Evolutionary conservation across 2,329 filamentous ascomycete species (phyloP), one percentile per base, ranked within the genome.

Genomic region (Bertia moriformis): DNA sequence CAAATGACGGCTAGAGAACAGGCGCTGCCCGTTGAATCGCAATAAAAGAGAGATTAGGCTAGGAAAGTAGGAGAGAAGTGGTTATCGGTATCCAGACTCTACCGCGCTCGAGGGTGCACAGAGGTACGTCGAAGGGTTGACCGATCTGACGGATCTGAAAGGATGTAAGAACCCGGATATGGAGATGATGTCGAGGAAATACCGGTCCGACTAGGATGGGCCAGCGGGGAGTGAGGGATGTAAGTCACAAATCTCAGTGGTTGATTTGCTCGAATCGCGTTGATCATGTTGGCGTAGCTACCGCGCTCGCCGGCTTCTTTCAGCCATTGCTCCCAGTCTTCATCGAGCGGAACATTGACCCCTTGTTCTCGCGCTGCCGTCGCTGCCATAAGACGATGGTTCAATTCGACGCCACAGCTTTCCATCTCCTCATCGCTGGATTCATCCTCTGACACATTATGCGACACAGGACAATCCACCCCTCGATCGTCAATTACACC

Each of bases 241-340:
- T 35, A 7, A 18, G 15, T 7, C 10, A 35, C 10, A 7, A 51
- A 48, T 38, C 48, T 47, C 41, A 60, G 46, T 14, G 57, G 52
- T 36, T 57, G 54, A 30, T 53, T 53, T 22, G 51, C 45, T 36
- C 58, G 50, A 42, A 62, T 59, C 5, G 57, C 54, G 42, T 58
- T 50, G 18, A 61, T 46, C 46, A 62, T 54, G 37, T 60, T 57
- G n/a, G 49, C 48, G 43, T 59, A 61, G 37, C 51, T 53, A 38
- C 66, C 66, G 27, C 66, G 57, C 46, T 73, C 69, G 14, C 66
- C 60, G 5, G 62, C 67, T 46, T 73, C 69, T 48, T 73, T 73
- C 41, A 73, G 52, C 60, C 68, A 73, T 47, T 72, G 69, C 47
- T 74, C 70, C 65, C 67, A 73, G 39, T 62, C 59, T 39, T 59